These are phyloP conservation scores for Colletotrichum tropicicola DNA, from an alignment of 2,329 filamentous ascomycete species.

Conservation along the genomic window DNA sequence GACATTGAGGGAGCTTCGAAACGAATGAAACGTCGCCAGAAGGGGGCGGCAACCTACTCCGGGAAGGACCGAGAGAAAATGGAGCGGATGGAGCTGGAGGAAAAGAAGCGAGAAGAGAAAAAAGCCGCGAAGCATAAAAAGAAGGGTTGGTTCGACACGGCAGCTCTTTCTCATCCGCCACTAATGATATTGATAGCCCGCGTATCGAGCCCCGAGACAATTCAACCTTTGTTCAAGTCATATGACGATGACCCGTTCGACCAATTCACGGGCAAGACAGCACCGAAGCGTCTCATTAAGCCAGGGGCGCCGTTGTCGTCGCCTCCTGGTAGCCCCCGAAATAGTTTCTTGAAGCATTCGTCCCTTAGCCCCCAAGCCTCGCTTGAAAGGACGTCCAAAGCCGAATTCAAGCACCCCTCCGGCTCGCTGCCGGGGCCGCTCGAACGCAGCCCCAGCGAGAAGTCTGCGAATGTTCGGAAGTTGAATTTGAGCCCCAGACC, in stretches of 20 bases:
- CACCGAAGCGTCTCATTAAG: constrained; percentile 2
- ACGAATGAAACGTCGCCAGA: background rate
- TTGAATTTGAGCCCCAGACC: background rate
- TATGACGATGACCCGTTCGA: constrained; percentile 27
- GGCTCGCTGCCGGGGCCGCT: background rate
- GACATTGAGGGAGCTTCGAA: background rate
- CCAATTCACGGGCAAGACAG: background rate
- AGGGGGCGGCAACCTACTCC: background rate
- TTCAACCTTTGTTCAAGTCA: constrained; percentile 19
- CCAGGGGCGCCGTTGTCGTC: background rate
- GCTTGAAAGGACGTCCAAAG: background rate
- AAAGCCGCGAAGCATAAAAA: background rate
- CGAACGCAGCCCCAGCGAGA: background rate
- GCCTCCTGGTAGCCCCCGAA: background rate
- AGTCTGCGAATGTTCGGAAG: background rate
- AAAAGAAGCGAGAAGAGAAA: background rate
- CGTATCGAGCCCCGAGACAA: background rate
- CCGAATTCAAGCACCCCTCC: constrained; percentile 4
- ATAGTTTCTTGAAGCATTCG: background rate
- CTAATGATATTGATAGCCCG: background rate
- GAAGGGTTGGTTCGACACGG: background rate
- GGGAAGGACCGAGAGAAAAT: background rate
- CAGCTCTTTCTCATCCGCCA: background rate
- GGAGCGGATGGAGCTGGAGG: background rate
- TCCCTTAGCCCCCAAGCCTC: constrained; percentile 21